A percentile compares a stretch with the other conserved stretches of the same genome.
These are phyloP conservation scores for Lasiosphaeria ovina DNA, from an alignment of 495 filamentous ascomycete species.

Conservation along the genomic window DNA sequence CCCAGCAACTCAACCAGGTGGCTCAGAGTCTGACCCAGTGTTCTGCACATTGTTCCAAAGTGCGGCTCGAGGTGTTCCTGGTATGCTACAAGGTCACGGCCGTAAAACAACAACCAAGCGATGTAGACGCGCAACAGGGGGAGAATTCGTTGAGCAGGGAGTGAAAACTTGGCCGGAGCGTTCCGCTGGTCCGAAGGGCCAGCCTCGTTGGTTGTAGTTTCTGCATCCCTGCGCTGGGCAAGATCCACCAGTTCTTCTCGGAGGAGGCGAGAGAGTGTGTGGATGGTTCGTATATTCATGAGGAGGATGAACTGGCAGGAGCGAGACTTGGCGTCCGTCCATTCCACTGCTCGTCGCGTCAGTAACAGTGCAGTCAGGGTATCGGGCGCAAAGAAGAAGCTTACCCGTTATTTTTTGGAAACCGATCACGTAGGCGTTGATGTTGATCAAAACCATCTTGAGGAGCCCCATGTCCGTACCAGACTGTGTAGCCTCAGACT, in stretches of 20 bases:
- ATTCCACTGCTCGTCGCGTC: conserved; percentile 27
- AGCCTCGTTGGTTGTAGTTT: conserved; percentile 1
- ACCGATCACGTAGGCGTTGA: conserved; percentile 76
- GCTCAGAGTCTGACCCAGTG: conserved; percentile 36
- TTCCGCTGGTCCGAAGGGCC: conserved; percentile 5
- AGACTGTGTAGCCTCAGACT: conserved; percentile 19
- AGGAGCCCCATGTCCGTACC: conserved; percentile 61
- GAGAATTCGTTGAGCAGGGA: conserved; percentile 26
- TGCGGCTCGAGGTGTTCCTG: conserved; percentile 42
- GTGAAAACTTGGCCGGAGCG: conserved; percentile 24
- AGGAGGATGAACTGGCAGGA: conserved; percentile 72
- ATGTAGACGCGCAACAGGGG: conserved; percentile 45
- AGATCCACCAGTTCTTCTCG: conserved; percentile 27
- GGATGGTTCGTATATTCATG: conserved; percentile 79
- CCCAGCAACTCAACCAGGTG: conserved; percentile 33
- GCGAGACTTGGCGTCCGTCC: conserved; percentile 43
- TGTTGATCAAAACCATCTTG: conserved; percentile 81
- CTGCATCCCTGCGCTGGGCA: conserved; percentile 16
- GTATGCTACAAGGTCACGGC: conserved; percentile 36
- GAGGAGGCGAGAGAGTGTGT: conserved; percentile 71
- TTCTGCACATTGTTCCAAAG: conserved; percentile 38
- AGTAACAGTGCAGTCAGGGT: conserved; percentile 18
- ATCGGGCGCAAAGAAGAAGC: conserved; percentile 17
- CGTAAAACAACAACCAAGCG: conserved; percentile 42
- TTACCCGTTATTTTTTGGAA: conserved; percentile 60